A percentile compares a stretch with the other conserved stretches of the same genome.
These are phyloP conservation scores for Helichrysum umbraculigerum DNA, from an alignment of 129 eudicot genomes.

Conservation along the genomic window DNA sequence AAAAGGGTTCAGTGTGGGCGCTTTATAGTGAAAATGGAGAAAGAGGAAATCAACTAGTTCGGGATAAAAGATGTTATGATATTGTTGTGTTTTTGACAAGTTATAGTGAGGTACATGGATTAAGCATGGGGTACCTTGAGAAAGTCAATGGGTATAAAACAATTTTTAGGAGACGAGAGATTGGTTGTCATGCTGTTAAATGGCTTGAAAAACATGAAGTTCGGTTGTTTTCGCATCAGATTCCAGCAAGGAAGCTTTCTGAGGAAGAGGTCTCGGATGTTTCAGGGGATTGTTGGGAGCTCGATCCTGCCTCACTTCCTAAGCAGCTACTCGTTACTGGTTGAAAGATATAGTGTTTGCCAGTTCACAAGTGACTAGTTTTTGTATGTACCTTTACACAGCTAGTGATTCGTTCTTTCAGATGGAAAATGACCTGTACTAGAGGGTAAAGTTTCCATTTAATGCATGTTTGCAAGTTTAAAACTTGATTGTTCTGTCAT, in stretches of 20 bases:
- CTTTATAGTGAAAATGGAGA: conserved; percentile 53
- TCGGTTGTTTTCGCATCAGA: conserved; percentile 78
- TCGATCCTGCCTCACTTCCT: conserved; percentile 91
- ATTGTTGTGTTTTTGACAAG: conserved; percentile 71
- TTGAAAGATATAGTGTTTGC: neutral
- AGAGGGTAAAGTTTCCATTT: conserved; percentile 12
- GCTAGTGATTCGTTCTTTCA: neutral
- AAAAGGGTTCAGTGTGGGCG: conserved; percentile 94
- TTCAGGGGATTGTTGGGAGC: conserved; percentile 86
- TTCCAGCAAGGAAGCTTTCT: conserved; percentile 82
- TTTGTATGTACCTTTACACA: conserved; percentile 2
- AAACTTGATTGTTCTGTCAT: too few species aligned
- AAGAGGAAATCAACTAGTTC: conserved; percentile 19
- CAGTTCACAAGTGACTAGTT: neutral
- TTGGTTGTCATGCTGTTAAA: conserved; percentile 64
- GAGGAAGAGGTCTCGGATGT: conserved; percentile 57
- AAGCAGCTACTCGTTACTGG: conserved; percentile 37
- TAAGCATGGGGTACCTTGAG: conserved; percentile 81
- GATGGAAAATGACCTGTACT: conserved; percentile 4
- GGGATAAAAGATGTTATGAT: conserved; percentile 46
- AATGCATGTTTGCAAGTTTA: neutral
- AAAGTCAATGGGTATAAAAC: conserved; percentile 81
- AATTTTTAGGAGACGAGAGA: conserved; percentile 68
- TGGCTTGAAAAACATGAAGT: conserved; percentile 64
- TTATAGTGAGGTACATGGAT: conserved; percentile 74